These are phyloP conservation scores for Cordyceps militaris DNA, from an alignment of 2,329 filamentous ascomycete genomes.

Conservation along the genomic window DNA sequence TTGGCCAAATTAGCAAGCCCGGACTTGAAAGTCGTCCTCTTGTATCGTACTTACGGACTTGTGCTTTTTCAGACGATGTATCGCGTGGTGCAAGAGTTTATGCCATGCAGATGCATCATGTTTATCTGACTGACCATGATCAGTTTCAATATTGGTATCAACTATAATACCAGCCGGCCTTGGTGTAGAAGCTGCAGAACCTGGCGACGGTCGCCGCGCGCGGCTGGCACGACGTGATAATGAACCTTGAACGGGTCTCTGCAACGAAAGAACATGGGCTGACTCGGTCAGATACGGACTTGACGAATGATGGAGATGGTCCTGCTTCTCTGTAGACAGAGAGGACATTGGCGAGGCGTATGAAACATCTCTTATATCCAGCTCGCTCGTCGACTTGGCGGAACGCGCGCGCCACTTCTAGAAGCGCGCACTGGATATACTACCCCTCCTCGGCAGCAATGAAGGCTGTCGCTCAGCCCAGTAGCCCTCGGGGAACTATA, in stretches of 20 bases:
- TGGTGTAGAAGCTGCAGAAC: background rate
- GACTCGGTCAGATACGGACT: slow-evolving; percentile 42
- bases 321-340: slow-evolving; percentile 12
- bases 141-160: background rate
- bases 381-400: slow-evolving; percentile 29
- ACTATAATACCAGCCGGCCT: background rate
- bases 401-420: slow-evolving; percentile 37
- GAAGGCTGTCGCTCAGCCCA: slow-evolving; percentile 50
- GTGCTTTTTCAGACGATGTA: background rate
- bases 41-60: background rate
- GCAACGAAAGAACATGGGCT: slow-evolving; percentile 41
- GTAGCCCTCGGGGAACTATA: slow-evolving; percentile 56
- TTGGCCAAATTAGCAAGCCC: background rate
- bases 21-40: no score
- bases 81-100: background rate
- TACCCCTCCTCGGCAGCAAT: slow-evolving; percentile 25
- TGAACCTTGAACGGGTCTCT: slow-evolving; percentile 23
- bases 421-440: slow-evolving; percentile 27
- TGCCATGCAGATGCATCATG: slow-evolving; percentile 1
- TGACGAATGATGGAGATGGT: slow-evolving; percentile 17
- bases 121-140: background rate
- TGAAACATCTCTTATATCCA: slow-evolving; percentile 18
- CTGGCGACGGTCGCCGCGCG: slow-evolving; percentile 11
- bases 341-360: slow-evolving; percentile 22
- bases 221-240: slow-evolving; percentile 10